phyloP scores from a whole-genome alignment of 257 asterid species.

The Solanum medicagineum region DNA sequence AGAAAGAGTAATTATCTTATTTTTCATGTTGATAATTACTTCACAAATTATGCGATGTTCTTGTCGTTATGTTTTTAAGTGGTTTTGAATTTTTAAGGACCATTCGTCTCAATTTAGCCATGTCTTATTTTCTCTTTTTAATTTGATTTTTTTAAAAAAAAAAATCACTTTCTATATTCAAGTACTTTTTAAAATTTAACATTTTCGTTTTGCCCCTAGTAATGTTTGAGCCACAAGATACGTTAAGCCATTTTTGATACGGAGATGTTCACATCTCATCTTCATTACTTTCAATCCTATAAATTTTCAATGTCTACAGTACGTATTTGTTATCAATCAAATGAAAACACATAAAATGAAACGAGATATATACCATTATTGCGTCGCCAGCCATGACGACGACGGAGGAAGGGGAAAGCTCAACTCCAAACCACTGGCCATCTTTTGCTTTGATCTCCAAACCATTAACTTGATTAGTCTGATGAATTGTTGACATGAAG shows the following conservation, averaged over 20 bases:
- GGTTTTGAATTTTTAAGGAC: too few relatives aligned
- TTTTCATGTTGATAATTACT: neutral
- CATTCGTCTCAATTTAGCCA: neutral
- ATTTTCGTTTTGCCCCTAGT: neutral
- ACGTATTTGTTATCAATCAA: rapidly evolving
- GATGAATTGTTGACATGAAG: slow-evolving; percentile 66
- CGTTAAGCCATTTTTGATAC: neutral
- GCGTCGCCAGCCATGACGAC: slow-evolving; percentile 87
- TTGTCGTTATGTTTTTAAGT: neutral
- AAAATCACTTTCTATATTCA: too few relatives aligned
- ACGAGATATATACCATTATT: slow-evolving; percentile 32
- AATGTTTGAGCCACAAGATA: neutral
- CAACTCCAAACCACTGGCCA: slow-evolving; percentile 56
- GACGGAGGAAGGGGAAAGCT: slow-evolving; percentile 35
- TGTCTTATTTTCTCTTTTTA: too few relatives aligned
- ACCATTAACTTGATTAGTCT: slow-evolving; percentile 40
- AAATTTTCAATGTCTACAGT: neutral
- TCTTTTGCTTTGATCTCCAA: slow-evolving; percentile 51
- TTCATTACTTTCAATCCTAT: neutral
- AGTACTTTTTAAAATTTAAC: too few relatives aligned
- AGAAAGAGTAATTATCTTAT: neutral
- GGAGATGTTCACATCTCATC: neutral
- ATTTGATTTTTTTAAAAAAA: too few relatives aligned
- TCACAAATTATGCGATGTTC: neutral
- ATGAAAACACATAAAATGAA: neutral